Percentiles rank a stretch among this genome's conserved stretches.
Evolutionary conservation across 768 basidiomycete genomes (phyloP).

Genomic region (Saitozyma sp.): DNA sequence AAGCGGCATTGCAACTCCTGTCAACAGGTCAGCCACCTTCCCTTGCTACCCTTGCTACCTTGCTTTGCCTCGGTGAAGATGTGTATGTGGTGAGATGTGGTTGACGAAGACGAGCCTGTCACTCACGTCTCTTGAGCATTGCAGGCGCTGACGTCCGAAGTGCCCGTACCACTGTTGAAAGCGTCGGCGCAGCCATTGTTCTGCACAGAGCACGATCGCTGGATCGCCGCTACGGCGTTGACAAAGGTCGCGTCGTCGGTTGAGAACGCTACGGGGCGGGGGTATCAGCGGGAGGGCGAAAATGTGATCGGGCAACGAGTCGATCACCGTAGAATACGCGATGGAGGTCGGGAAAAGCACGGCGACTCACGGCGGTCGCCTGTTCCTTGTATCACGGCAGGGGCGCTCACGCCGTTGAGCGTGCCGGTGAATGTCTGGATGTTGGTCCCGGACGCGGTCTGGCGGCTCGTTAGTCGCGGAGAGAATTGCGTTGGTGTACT

Average conservation of each 20-base stretch:
- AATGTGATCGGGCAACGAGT: too few relatives aligned
- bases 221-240: slow-evolving; percentile 58
- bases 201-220: slow-evolving; percentile 64
- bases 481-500: too few relatives aligned
- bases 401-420: slow-evolving; percentile 26
- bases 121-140: slow-evolving; percentile 24
- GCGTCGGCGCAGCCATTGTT: slow-evolving; percentile 56
- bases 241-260: slow-evolving; percentile 60
- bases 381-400: slow-evolving; percentile 14
- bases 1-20: too few relatives aligned
- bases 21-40: too few relatives aligned
- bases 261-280: slow-evolving; percentile 54
- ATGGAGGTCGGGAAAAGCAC: slow-evolving; percentile 42
- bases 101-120: too few relatives aligned
- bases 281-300: slow-evolving; percentile 51
- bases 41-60: too few relatives aligned
- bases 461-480: too few relatives aligned
- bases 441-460: slow-evolving; percentile 50
- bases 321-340: slow-evolving; percentile 47
- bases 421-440: slow-evolving; percentile 61
- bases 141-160: slow-evolving; percentile 22
- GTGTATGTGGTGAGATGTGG: too few relatives aligned
- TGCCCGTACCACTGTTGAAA: slow-evolving; percentile 21
- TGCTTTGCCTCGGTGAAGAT: too few relatives aligned
- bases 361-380: slow-evolving; percentile 24